Conservation (phyloP, 2,329 filamentous ascomycete genomes). For the Microcera coccophila region DNA sequence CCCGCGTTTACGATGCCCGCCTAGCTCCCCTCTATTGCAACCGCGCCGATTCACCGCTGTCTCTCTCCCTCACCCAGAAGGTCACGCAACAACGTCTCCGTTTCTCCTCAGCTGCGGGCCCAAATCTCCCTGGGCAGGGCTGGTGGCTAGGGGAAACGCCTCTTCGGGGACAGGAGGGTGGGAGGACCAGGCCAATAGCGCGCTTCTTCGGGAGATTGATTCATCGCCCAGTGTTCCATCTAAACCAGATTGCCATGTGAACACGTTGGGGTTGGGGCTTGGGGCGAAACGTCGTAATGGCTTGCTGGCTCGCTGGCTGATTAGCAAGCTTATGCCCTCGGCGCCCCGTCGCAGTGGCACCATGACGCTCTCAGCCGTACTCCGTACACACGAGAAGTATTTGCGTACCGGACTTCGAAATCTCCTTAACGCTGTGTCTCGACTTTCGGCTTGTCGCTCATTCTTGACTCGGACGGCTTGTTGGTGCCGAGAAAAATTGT, state of each 20-base stretch:
- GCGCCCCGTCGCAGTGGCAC: not conserved
- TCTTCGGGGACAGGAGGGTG: slow-evolving; percentile 6
- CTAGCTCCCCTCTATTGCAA: slow-evolving; percentile 18
- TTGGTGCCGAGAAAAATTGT: not conserved
- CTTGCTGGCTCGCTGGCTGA: not conserved
- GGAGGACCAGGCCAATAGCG: slow-evolving; percentile 21
- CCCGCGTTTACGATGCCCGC: slow-evolving; percentile 16
- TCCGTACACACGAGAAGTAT: not conserved
- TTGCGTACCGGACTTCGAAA: not conserved
- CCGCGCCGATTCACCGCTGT: slow-evolving; percentile 3
- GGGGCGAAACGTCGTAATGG: slow-evolving; percentile 14
- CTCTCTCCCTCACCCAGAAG: slow-evolving; percentile 6
- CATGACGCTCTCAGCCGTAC: not conserved
- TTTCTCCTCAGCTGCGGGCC: not conserved
- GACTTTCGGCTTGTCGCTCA: not conserved
- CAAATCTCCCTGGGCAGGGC: slow-evolving; percentile 23
- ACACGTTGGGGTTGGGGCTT: slow-evolving; percentile 10
- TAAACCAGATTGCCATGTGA: slow-evolving; percentile 22
- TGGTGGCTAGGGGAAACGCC: slow-evolving; percentile 12
- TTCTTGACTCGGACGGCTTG: not conserved
- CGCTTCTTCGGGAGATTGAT: slow-evolving; percentile 24
- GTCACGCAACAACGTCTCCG: slow-evolving; percentile 3
- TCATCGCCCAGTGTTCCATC: slow-evolving; percentile 17
- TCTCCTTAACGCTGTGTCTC: not conserved
- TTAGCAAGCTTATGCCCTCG: not conserved